These are phyloP conservation scores for Leccinellum luteum DNA, from an alignment of 768 basidiomycete genomes.

Conservation along the genomic window DNA sequence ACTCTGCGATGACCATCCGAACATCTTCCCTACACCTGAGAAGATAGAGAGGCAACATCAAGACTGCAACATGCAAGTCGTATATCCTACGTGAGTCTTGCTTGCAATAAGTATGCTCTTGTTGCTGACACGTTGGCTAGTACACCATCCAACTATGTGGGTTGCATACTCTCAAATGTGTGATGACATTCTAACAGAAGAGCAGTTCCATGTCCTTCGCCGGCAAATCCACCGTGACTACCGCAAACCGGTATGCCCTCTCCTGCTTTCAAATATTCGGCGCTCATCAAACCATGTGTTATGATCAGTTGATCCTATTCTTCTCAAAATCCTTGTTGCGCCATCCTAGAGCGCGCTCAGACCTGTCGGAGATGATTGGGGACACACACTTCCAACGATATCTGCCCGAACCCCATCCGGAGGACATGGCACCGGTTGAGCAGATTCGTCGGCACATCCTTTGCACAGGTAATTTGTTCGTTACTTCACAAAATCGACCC, in stretches of 20 bases:
- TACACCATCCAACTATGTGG: conserved; percentile 91
- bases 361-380: conserved; percentile 82
- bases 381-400: conserved; percentile 94
- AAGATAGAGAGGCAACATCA: conserved; percentile 95
- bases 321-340: conserved; percentile 97
- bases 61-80: conserved; percentile 99
- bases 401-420: conserved; percentile 77
- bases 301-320: conserved; percentile 77
- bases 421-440: conserved; percentile 72
- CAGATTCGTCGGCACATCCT: conserved; percentile 90
- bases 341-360: conserved; percentile 88
- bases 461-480: conserved; percentile 58
- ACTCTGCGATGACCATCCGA: conserved; percentile 95
- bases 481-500: neutral
- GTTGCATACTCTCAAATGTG: neutral
- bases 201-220: conserved; percentile 91
- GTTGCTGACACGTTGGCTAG: conserved; percentile 36
- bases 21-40: conserved; percentile 81
- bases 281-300: neutral
- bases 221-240: conserved; percentile 97
- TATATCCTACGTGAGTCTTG: conserved; percentile 83
- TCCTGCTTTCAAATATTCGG: neutral
- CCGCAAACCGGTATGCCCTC: conserved; percentile 81
- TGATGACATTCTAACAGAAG: conserved; percentile 11
- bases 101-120: neutral